Evolutionary conservation across 169 alveolate species (phyloP).

Genomic region (Amoebophrya sp.): DNA sequence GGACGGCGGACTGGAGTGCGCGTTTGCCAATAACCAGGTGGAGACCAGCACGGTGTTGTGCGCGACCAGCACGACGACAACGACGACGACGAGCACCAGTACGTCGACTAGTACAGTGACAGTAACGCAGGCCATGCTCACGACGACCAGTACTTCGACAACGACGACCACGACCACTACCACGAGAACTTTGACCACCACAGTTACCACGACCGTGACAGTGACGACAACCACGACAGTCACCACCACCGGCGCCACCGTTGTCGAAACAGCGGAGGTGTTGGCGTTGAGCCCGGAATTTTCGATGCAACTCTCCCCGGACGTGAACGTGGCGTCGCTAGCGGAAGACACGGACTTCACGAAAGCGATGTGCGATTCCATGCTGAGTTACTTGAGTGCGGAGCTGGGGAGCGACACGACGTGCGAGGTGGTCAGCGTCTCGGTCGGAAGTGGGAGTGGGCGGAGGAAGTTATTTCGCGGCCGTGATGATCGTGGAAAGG

Average conservation of each 20-base stretch:
- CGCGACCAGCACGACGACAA: not conserved
- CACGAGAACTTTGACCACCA: not conserved
- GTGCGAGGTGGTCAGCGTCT: not conserved
- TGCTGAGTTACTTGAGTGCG: not conserved
- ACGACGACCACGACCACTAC: not conserved
- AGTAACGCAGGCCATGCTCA: not conserved
- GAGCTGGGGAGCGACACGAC: not conserved
- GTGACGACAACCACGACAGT: not conserved
- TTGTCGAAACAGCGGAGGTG: not conserved
- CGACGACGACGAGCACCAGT: not conserved
- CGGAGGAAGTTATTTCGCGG: not conserved
- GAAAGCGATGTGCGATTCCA: not conserved
- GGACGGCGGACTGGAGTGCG: too few species aligned
- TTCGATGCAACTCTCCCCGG: not conserved
- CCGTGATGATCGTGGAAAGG: too few species aligned
- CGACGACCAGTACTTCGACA: not conserved
- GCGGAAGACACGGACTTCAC: not conserved
- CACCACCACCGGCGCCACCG: not conserved
- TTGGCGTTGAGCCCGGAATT: not conserved
- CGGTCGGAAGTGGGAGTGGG: not conserved
- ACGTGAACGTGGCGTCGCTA: not conserved
- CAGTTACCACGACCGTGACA: not conserved
- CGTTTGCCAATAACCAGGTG: too few species aligned
- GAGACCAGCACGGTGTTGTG: not conserved
- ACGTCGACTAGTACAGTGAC: not conserved